Evolutionary conservation across 257 asterid species (phyloP).

Genomic region (Anisodus tanguticus): DNA sequence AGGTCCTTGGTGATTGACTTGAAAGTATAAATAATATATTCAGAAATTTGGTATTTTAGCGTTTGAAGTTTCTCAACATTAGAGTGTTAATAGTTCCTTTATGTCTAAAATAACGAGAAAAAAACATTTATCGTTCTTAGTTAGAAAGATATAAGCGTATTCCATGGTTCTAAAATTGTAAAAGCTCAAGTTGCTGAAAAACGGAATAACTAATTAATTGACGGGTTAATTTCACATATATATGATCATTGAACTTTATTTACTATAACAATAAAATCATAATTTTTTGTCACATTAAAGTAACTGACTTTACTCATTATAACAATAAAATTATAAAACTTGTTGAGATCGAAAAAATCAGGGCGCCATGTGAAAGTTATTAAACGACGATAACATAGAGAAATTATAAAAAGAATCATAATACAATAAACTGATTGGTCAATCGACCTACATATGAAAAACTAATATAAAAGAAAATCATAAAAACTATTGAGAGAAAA

Average conservation of each 20-base stretch:
- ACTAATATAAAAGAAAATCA: too few relatives aligned
- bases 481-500: too few relatives aligned
- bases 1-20: conserved; percentile 9
- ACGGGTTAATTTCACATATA: neutral
- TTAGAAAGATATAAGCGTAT: neutral
- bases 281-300: neutral
- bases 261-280: neutral
- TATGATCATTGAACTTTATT: neutral
- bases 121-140: neutral
- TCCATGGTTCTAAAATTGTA: neutral
- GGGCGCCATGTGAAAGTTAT: too few relatives aligned
- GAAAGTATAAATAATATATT: neutral
- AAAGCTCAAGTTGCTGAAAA: neutral
- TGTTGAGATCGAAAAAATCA: too few relatives aligned
- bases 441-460: too few relatives aligned
- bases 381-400: too few relatives aligned
- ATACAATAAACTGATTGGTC: too few relatives aligned
- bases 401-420: too few relatives aligned
- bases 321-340: neutral
- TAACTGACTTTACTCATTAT: neutral
- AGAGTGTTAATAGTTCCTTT: neutral
- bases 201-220: neutral
- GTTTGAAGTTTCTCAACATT: neutral
- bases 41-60: neutral
- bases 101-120: neutral